A percentile compares a stretch with the other conserved stretches of the same genome.
These are phyloP conservation scores for Hansenula sp. DNA, from an alignment of 1,139 yeast genomes.

Conservation along the genomic window DNA sequence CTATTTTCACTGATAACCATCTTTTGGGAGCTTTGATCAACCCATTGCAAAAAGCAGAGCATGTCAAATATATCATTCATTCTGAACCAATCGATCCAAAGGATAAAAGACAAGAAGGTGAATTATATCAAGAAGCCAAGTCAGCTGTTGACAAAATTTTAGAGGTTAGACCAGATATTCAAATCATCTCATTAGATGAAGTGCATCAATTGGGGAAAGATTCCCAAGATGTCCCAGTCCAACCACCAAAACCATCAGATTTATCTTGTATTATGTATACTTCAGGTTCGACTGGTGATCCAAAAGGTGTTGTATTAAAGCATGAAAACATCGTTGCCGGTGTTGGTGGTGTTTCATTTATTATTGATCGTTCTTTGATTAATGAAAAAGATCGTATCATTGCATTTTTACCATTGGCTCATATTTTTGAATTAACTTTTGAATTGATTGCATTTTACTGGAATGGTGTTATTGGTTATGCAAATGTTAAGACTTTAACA, in stretches of 20 bases:
- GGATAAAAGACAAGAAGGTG: constrained; percentile 65
- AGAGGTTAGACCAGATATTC: constrained; percentile 72
- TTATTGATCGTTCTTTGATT: constrained; percentile 53
- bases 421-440: constrained; percentile 87
- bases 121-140: constrained; percentile 50
- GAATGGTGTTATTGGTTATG: constrained; percentile 92
- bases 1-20: constrained; percentile 78
- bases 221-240: constrained; percentile 33
- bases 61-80: constrained; percentile 69
- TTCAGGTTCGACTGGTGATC: constrained; percentile 96
- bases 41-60: constrained; percentile 65
- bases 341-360: constrained; percentile 72
- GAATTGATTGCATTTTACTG: constrained; percentile 79
- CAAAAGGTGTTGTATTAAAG: constrained; percentile 91
- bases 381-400: constrained; percentile 62
- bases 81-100: constrained; percentile 55
- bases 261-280: constrained; percentile 95
- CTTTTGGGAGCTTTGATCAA: constrained; percentile 61
- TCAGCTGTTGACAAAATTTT: constrained; percentile 55
- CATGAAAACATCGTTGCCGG: constrained; percentile 81
- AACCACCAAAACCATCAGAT: constrained; percentile 68
- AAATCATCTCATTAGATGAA: constrained; percentile 63
- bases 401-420: constrained; percentile 93
- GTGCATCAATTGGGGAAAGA: constrained; percentile 60
- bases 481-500: constrained; percentile 86